Base-by-base conservation (phyloP, 352 stramenopile species). In the Salisapilia sapeloensis region DNA sequence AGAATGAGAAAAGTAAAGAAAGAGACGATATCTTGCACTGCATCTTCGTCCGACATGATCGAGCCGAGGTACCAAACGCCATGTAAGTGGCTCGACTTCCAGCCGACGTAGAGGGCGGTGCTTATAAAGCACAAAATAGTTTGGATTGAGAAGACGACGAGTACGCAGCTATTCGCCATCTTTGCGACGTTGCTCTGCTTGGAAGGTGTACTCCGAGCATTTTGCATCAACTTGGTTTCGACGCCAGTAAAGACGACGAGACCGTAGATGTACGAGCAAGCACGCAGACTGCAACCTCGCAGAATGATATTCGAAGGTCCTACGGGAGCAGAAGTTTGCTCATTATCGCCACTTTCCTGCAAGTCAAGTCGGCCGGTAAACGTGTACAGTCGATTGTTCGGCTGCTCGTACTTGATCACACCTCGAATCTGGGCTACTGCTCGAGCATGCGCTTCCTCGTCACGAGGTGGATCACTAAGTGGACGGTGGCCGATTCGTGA, bases 1-100 rank as follows among this genome's bases (percentile, higher is more conserved):
- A 98, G 56, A 21, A 96, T 93, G 15, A 98, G 58, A 48, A 97
- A 98, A n/a, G 80, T 86, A 37, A 94, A 92, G 29, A 93, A 91
- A 30, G 60, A 84, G 36, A 94, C 79, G 13, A 92, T 33, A 29
- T 63, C 50, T 9, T 34, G 34, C 6, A 29, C 37, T 9, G 46
- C 34, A 1, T 46, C 43, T 1, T 35, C 37, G 9, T 26, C 35
- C 7, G 33, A 28, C 18, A 53, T 33, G 2, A 27, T 20, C 3
- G 36, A 44, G 14, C 46, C 47, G 26, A 81, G 60, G 38, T 81
- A 81, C 61, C 61, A 78, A 9, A 60, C 17, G 6, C 47, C 38
- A 4, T 30, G 19, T 19, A 56, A 33, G 44, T 75, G 60, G 5
- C 52, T 46, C 17, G 47, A 19, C 23, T 50, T 56, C 62, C 60